Evolutionary conservation across 2,329 filamentous ascomycete species (phyloP), one percentile per base, ranked within the genome.

Genomic region (Macrophomina phaseolina): DNA sequence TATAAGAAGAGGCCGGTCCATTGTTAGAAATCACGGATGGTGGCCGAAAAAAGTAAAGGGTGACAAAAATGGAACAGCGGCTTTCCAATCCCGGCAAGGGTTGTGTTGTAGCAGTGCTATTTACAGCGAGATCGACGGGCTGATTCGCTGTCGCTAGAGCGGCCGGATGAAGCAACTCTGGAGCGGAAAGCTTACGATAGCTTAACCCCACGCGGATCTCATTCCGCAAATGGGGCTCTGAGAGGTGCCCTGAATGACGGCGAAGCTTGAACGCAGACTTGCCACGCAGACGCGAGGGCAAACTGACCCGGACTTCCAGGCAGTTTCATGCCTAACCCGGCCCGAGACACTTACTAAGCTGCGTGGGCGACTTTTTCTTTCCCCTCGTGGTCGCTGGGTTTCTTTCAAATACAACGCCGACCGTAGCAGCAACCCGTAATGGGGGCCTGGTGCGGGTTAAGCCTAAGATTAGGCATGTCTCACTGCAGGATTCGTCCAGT

Each of bases 391-490:
- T 23, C 36, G 36, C 11, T 38, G 6, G 36, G 6, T 8, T 8
- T 38, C 11, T 8, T 38, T 8, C 11, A 38, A 30, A 9, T 14
- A 30, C 30, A 18, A 38, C 18, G 52, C n/a, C 52, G 23, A 30
- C 18, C 34, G 55, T 23, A 14, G 30, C 40, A 32, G 16, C 40
- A 12, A 0, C 16, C 40, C 36, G 40, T 42, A 16, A 45, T n/a
- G 11, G 45, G 38, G 32, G 5, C 16, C 32, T 62, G 42, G 58
- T 2, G 58, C 32, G 12, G 30, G 45, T 62, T 42, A 23, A n/a
- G 14, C 45, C 58, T 49, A 28, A 34, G 42, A 23, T 40, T 36
- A 62, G 58, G 58, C 58, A 36, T 62, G 58, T 48, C 58, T 62
- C 12, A 40, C 45, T 51, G 58, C 58, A 49, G 45, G 55, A 9